These are phyloP conservation scores for Vinca minor DNA, from an alignment of 257 asterid species.

Conservation along the genomic window DNA sequence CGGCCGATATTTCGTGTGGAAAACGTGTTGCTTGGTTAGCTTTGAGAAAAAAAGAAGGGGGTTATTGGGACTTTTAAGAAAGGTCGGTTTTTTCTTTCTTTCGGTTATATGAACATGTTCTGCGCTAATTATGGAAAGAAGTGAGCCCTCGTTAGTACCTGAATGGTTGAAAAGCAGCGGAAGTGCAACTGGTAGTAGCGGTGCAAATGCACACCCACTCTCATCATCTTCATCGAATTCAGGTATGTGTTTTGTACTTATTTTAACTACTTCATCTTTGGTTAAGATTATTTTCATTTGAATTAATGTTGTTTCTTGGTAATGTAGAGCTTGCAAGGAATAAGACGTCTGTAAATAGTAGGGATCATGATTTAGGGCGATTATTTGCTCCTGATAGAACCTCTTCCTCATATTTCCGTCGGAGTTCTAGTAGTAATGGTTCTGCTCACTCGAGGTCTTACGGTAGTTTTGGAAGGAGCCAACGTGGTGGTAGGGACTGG, in stretches of 20 bases:
- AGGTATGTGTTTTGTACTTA: constrained; percentile 28
- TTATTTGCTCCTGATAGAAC: constrained; percentile 48
- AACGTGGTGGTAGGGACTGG: constrained; percentile 46
- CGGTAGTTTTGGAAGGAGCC: constrained; percentile 55
- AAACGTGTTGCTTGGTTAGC: not conserved
- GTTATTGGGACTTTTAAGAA: constrained; percentile 14
- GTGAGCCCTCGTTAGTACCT: constrained; percentile 80
- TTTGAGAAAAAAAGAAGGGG: no score
- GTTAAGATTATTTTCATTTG: not conserved
- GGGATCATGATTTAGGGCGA: constrained; percentile 50
- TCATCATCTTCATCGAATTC: constrained; percentile 26
- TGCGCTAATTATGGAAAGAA: constrained; percentile 62
- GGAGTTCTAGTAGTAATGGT: constrained; percentile 58
- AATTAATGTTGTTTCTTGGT: constrained; percentile 7
- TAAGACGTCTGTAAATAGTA: constrained; percentile 43
- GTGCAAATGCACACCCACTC: constrained; percentile 20
- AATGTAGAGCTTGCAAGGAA: constrained; percentile 51
- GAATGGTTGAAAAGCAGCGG: constrained; percentile 80
- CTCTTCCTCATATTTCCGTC: constrained; percentile 42
- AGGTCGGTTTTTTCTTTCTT: constrained; percentile 20
- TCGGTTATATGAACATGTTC: constrained; percentile 42
- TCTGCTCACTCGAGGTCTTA: constrained; percentile 47
- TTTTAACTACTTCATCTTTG: not conserved
- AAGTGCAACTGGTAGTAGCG: constrained; percentile 35
- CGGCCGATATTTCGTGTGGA: not conserved